Base-by-base conservation (phyloP, 768 basidiomycete species). In the Sarcodon aspratus region DNA sequence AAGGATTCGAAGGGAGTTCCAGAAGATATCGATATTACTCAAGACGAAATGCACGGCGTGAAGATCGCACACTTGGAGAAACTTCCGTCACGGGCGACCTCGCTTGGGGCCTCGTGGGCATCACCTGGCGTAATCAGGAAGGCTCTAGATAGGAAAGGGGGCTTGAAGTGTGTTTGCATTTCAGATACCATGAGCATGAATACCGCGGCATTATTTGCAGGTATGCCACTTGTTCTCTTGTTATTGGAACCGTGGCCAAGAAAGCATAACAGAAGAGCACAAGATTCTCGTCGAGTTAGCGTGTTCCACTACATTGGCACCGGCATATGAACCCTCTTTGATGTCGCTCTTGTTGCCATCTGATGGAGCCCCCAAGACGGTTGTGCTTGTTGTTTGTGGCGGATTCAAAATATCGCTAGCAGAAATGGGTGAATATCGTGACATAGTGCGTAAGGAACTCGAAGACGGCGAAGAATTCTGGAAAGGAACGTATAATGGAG, bases 211-310 rank as follows among this genome's bases (percentile, higher is more conserved):
- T 55, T 54, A 9, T 85, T 88, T 55, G 75, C 79, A 54, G 73
- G 85, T 86, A 56, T 54, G 74, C 57, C 8, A 45, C 9, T 13
- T 5, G 32, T 40, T 12, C 13, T 36, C 18, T 36, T 27, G 21
- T 27, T 21, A 31, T n/a, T 40, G 17, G n/a, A 17, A 10, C 48
- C 44, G 34, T 35, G 18, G 9, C 33, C 21, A 27, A 27, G 2
- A 27, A 27, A 27, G 5, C 21, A 5, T 27, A 48, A 44, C 54
- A 85, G 86, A 84, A 52, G 83, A 86, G 51, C 85, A 89, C 58
- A 85, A 85, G 61, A 66, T 80, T 49, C 67, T 88, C 21, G 76
- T 84, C 9, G 85, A 90, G 55, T 68, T 89, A 18, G 81, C 87
- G 1, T 87, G 85, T 53, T 71, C 84, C 6, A 78, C 82, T 7